Evolutionary conservation across 768 basidiomycete genomes (phyloP).

Genomic region (Mycena sanguinolenta): DNA sequence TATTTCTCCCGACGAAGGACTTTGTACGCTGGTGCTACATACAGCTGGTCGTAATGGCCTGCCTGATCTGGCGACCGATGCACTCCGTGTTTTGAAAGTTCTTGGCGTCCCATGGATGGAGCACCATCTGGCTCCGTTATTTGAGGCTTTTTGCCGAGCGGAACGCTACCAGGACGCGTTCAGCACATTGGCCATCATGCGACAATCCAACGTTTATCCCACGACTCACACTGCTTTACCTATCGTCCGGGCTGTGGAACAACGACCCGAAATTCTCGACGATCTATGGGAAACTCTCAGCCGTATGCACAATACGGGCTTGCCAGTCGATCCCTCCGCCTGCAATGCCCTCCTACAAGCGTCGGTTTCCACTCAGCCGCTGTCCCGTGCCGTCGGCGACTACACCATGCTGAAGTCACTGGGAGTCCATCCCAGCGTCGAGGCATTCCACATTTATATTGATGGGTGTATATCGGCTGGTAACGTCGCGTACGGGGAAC

Average conservation of each 20-base stretch:
- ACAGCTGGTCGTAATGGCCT: constrained; percentile 82
- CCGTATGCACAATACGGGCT: constrained; percentile 66
- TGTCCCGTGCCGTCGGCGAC: constrained; percentile 83
- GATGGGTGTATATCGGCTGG: constrained; percentile 70
- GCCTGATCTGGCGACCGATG: constrained; percentile 76
- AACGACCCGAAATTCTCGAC: constrained; percentile 69
- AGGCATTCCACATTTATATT: constrained; percentile 79
- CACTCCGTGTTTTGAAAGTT: constrained; percentile 66
- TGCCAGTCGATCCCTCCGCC: constrained; percentile 67
- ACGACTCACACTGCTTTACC: constrained; percentile 65
- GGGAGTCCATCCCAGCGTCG: constrained; percentile 66
- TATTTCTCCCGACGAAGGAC: constrained; percentile 80
- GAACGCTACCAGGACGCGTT: constrained; percentile 75
- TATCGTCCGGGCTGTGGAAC: constrained; percentile 63
- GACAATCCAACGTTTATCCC: constrained; percentile 63
- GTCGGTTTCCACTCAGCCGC: constrained; percentile 69
- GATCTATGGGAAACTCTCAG: constrained; percentile 74
- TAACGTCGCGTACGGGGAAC: constrained; percentile 78
- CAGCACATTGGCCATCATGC: constrained; percentile 70
- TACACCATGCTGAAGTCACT: constrained; percentile 75
- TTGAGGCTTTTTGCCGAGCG: constrained; percentile 78
- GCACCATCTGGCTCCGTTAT: constrained; percentile 81
- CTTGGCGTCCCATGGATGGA: constrained; percentile 68
- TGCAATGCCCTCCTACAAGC: constrained; percentile 79
- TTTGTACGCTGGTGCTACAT: constrained; percentile 76